Conservation (phyloP, 1,139 yeast genomes). For the Kluyveromyces sp. region DNA sequence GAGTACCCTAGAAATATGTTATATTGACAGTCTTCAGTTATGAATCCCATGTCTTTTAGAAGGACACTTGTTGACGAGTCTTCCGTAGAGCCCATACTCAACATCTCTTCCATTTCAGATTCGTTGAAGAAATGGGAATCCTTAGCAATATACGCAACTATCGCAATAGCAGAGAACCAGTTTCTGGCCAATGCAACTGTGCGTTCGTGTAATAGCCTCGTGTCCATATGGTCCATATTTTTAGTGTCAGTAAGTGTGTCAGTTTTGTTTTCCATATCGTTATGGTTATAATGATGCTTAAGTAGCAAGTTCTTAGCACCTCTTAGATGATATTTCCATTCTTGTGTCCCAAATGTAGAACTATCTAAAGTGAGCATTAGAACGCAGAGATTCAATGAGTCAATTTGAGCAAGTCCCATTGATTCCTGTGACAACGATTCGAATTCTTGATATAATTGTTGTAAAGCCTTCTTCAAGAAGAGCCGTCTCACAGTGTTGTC, state of each 20-base stretch:
- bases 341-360: slow-evolving; percentile 42
- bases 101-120: slow-evolving; percentile 42
- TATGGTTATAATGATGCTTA: slow-evolving; percentile 31
- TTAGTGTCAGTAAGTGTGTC: too few relatives aligned
- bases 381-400: slow-evolving; percentile 51
- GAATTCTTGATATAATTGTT: slow-evolving; percentile 37
- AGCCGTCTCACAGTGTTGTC: slow-evolving; percentile 44
- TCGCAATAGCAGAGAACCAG: slow-evolving; percentile 57
- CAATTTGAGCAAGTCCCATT: slow-evolving; percentile 43
- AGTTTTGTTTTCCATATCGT: too few relatives aligned
- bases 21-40: slow-evolving; percentile 37
- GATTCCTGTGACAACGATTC: slow-evolving; percentile 30
- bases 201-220: slow-evolving; percentile 2
- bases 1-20: slow-evolving; percentile 47
- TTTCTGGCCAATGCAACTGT: slow-evolving; percentile 45
- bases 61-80: slow-evolving; percentile 20
- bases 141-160: slow-evolving; percentile 46
- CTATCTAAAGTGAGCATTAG: slow-evolving; percentile 53
- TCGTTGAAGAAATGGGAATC: slow-evolving; percentile 47
- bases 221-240: too few relatives aligned
- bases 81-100: slow-evolving; percentile 29
- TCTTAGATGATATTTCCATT: slow-evolving; percentile 58
- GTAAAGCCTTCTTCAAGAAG: slow-evolving; percentile 47
- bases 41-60: slow-evolving; percentile 36
- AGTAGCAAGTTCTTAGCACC: slow-evolving; percentile 57